A percentile compares a stretch with the other conserved stretches of the same genome.
Evolutionary conservation across 192 early-diverging fungal genomes (phyloP).

Genomic region (Coemansia sp.): DNA sequence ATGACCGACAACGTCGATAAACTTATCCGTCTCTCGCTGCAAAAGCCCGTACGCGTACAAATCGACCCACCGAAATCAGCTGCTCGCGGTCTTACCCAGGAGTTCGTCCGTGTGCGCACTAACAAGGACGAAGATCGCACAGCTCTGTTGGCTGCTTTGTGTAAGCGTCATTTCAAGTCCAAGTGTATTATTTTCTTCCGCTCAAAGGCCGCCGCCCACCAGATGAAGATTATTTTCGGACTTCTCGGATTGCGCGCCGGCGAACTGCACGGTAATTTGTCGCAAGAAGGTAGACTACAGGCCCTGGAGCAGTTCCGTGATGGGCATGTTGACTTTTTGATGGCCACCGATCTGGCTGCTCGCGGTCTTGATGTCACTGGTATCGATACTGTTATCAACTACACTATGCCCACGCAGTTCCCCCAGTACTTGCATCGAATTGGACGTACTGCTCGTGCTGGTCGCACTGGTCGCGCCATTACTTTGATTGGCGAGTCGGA

Average conservation of each 20-base stretch:
- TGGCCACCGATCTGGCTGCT: conserved; percentile 96
- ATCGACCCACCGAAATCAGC: conserved; percentile 84
- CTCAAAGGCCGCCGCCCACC: conserved; percentile 92
- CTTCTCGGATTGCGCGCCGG: conserved; percentile 83
- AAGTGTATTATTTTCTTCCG: conserved; percentile 93
- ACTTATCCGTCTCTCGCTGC: conserved; percentile 89
- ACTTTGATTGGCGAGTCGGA: conserved; percentile 93
- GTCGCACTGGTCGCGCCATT: conserved; percentile 82
- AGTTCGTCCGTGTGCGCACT: conserved; percentile 93
- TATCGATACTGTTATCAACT: conserved; percentile 98
- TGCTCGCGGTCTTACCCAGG: conserved; percentile 79
- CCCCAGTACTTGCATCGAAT: conserved; percentile 94
- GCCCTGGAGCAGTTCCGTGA: conserved; percentile 91
- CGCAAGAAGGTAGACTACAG: conserved; percentile 88
- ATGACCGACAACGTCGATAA: conserved; percentile 99
- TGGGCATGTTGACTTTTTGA: conserved; percentile 80
- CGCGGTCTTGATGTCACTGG: conserved; percentile 98
- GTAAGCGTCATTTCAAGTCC: conserved; percentile 75
- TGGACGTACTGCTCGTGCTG: conserved; percentile 95
- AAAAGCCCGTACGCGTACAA: conserved; percentile 86
- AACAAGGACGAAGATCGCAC: conserved; percentile 85
- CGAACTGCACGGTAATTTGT: conserved; percentile 95
- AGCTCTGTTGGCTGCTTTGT: conserved; percentile 85
- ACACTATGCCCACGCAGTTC: conserved; percentile 94
- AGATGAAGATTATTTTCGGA: conserved; percentile 98